Evolutionary conservation across 1,139 yeast genomes (phyloP), one percentile per base, ranked within the genome.

Genomic region (Suhomyces wounanorum): DNA sequence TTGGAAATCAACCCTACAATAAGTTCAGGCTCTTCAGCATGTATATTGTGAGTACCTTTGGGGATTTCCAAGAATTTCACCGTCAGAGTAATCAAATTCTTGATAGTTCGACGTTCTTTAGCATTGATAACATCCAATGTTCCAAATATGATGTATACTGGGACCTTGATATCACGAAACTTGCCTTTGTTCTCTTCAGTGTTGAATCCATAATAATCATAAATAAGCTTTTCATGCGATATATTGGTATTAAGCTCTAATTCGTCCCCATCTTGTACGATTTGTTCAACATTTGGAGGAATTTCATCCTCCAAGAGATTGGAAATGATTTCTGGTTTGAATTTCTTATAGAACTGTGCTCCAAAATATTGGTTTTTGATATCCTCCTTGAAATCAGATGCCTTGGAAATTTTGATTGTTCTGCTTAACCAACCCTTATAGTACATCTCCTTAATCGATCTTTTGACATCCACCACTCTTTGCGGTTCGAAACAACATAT

Each of bases 121-220:
- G 30, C 33, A 8, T 9, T 11, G 39, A 55, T 49, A 6, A 48
- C 38, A 38, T 58, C 61, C 8, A 28, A 17, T 14, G 54, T 53
- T 8, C 55, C 49, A 5, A 46, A 47, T 18, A 59, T 36, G 13
- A 47, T 52, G 44, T 51, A 57, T n/a, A 55, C 55, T 2, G 62
- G 60, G 10, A 50, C 38, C 11, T 28, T 40, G 3, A 59, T 51
- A 30, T 40, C 31, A 14, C 42, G 36, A 8, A 46, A 35, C 6
- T 21, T 30, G 11, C 30, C 45, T 9, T 14, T 18, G 9, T 23
- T 8, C 11, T n/a, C 21, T 5, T 21, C 28, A 30, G 30, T 28
- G 21, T 17, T 43, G 21, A 18, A 45, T n/a, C 14, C 38, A 8
- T 18, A n/a, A 26, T 49, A 35, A 8, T 11, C 10, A 11, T 50